Base-by-base conservation (phyloP, 352 stramenopile genomes). In the Phytopythium mirpurense region DNA sequence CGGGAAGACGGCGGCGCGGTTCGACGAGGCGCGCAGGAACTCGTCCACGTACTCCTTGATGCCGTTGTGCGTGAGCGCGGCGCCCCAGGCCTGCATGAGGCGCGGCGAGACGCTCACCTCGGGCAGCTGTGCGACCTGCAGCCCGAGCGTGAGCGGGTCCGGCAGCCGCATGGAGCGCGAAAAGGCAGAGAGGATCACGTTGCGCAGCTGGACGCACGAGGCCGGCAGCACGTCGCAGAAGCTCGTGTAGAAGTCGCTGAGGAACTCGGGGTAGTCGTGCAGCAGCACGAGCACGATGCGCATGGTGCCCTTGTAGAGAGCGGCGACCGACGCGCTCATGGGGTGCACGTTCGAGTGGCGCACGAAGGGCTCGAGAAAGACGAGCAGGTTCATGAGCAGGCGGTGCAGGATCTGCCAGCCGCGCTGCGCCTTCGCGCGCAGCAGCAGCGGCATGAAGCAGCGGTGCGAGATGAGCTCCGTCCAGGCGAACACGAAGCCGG, bases 201-300 rank as follows among this genome's bases (percentile, higher is more conserved):
- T 99, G 36, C 97, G 86, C 41, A 99, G 77, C 67, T 99, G 97
- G 37, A 99, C 92, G 68, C 96, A 99, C 45, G 90, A 92, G 5
- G 97, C 75, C 8, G 97, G 97, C 37, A 99, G 93, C 26, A 98
- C 90, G 57, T 99, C 97, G 73, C 96, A 99, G 54, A 99, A 98
- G 46, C 89, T 98, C 44, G 98, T 85, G 75, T 99, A 98, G 67
- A 98, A 99, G 51, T 97, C 96, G 59, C 86, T 93, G 26, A 99
- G 60, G 63, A 99, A 99, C 58, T 98, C 93, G 12, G 97, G 97
- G 67, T 99, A 99, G 68, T 99, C 97, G 68, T 99, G 97, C 49
- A 99, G 72, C 18, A 99, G 70, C 54, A 99, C 96, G 37, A 99
- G 61, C 44, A 99, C 85, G 42, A 99, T 97, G 55, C 96, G 93